Conservation (phyloP, 78 protist genomes). For the Dictyostelium brefeldianum region DNA sequence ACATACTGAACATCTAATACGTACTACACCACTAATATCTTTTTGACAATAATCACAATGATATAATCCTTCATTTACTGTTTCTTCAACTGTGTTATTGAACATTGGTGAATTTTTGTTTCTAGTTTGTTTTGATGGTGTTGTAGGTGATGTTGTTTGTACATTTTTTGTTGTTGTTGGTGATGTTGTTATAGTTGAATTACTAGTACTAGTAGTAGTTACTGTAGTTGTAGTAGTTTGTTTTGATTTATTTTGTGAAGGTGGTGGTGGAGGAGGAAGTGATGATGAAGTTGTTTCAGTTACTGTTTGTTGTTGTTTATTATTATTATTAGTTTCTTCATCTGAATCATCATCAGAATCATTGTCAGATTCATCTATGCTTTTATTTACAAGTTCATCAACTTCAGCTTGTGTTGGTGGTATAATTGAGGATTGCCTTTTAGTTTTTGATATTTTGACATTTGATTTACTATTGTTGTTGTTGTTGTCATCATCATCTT, state of each 20-base stretch:
- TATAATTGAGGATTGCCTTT: not conserved
- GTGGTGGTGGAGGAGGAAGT: not conserved
- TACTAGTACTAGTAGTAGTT: not conserved
- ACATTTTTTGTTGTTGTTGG: not conserved
- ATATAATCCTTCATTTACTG: constrained; percentile 32
- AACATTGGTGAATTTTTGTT: not conserved
- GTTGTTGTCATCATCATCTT: not conserved
- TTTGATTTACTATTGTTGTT: not conserved
- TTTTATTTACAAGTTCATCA: not conserved
- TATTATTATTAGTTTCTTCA: not conserved
- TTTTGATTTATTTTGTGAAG: not conserved
- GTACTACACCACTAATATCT: constrained; percentile 52
- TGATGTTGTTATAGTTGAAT: not conserved
- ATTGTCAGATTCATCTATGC: not conserved
- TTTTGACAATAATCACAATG: constrained; percentile 84
- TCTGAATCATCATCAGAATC: not conserved
- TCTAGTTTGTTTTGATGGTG: not conserved
- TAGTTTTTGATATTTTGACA: not conserved
- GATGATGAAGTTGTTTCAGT: not conserved
- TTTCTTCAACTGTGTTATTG: not conserved
- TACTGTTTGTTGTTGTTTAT: not conserved
- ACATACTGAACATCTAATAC: constrained; percentile 73
- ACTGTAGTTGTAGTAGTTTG: not conserved
- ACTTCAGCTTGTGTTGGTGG: constrained; percentile 17
- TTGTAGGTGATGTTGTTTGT: not conserved